These are phyloP conservation scores for Hamamelis virginiana DNA, from an alignment of 164 flowering plant species.

Conservation along the genomic window DNA sequence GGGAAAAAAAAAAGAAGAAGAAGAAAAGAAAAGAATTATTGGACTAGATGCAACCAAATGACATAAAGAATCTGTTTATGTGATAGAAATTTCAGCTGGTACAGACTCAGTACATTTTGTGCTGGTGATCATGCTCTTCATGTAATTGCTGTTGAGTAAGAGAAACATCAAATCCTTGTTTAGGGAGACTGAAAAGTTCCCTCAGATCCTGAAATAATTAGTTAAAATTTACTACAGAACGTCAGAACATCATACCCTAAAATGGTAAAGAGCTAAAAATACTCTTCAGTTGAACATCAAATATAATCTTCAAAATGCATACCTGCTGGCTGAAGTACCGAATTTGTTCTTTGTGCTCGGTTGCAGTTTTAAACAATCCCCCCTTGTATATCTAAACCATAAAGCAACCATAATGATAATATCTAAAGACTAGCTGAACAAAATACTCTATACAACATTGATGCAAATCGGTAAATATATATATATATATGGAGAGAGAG, in stretches of 20 bases:
- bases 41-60: background rate
- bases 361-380: constrained; percentile 87
- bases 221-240: background rate
- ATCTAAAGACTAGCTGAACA: no score
- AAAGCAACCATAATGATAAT: background rate
- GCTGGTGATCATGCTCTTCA: constrained; percentile 79
- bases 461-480: no score
- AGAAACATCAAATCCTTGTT: constrained; percentile 90
- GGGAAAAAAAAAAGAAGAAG: no score
- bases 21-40: no score
- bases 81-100: background rate
- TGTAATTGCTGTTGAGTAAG: constrained; percentile 86
- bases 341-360: constrained; percentile 95
- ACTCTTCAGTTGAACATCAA: background rate
- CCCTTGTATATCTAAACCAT: constrained; percentile 82
- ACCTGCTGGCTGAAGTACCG: constrained; percentile 95
- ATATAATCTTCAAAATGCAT: constrained; percentile 2
- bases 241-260: background rate
- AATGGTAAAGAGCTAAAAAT: background rate
- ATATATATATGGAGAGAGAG: no score
- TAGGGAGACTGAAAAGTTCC: constrained; percentile 87
- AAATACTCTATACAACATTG: no score
- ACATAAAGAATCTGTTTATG: background rate
- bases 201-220: constrained; percentile 65
- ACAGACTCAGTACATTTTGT: constrained; percentile 46